These are phyloP conservation scores for Jackrogersella minutella DNA, from an alignment of 495 filamentous ascomycete genomes.

Conservation along the genomic window DNA sequence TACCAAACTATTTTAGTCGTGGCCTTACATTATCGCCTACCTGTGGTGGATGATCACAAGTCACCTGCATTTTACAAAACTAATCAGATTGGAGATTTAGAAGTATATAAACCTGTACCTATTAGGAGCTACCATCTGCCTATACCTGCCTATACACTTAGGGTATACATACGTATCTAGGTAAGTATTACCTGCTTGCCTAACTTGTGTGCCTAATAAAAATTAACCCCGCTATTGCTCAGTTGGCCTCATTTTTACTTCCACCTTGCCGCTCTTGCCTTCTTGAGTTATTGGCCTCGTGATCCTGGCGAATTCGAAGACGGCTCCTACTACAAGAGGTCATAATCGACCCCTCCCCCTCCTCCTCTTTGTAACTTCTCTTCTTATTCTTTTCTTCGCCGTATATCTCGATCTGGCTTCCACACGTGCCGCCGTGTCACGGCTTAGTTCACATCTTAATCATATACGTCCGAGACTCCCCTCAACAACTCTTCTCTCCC, in stretches of 20 bases:
- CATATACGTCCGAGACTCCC: slow-evolving; percentile 52
- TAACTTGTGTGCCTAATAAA: slow-evolving; percentile 4
- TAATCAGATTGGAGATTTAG: slow-evolving; percentile 12
- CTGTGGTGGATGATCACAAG: slow-evolving; percentile 20
- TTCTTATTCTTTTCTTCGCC: slow-evolving; percentile 68
- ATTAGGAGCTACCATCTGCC: slow-evolving; percentile 7
- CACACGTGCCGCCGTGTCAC: slow-evolving; percentile 67
- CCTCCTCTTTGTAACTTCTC: slow-evolving; percentile 59
- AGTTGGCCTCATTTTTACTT: background rate
- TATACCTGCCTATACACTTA: too few species aligned
- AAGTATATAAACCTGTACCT: slow-evolving; percentile 22
- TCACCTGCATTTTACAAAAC: slow-evolving; percentile 25
- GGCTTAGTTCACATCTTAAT: slow-evolving; percentile 70
- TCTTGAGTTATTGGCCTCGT: slow-evolving; percentile 15
- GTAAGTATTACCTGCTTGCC: background rate
- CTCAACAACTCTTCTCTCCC: slow-evolving; percentile 16
- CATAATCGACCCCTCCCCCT: slow-evolving; percentile 49
- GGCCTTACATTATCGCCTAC: slow-evolving; percentile 14
- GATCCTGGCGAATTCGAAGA: slow-evolving; percentile 30
- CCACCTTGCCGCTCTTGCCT: background rate
- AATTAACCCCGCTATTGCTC: slow-evolving; percentile 15
- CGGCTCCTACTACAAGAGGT: slow-evolving; percentile 41
- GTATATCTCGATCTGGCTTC: slow-evolving; percentile 80
- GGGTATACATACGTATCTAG: too few species aligned
- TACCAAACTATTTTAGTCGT: slow-evolving; percentile 16